A percentile compares a stretch with the other conserved stretches of the same genome.
These are phyloP conservation scores for Fremontodendron californicum DNA, from an alignment of 345 rosid species.

Conservation along the genomic window DNA sequence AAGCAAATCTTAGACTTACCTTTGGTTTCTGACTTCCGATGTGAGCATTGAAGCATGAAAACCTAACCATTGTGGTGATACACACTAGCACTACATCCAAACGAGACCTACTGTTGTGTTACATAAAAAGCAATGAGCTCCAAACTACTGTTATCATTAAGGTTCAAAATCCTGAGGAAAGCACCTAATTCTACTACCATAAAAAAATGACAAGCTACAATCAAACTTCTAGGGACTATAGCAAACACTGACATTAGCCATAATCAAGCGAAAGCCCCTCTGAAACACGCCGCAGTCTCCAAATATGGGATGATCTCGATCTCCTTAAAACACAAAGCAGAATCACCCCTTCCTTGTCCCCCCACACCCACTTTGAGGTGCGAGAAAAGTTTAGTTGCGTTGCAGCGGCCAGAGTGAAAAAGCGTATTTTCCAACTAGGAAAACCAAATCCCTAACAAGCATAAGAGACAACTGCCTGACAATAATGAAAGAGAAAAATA, in stretches of 20 bases:
- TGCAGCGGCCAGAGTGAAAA: constrained; percentile 99
- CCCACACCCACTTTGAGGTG: constrained; percentile 97
- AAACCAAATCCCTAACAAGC: constrained; percentile 36
- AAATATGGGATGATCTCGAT: constrained; percentile 74
- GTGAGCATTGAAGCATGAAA: constrained; percentile 79
- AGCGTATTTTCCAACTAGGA: constrained; percentile 41
- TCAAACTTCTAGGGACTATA: constrained; percentile 26
- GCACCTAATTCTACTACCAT: constrained; percentile 19
- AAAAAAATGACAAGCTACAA: constrained; percentile 15
- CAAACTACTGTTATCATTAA: constrained; percentile 18
- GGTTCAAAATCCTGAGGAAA: constrained; percentile 28
- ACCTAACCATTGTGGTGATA: constrained; percentile 63
- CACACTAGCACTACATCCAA: constrained; percentile 37
- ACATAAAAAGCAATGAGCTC: constrained; percentile 14
- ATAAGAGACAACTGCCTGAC: constrained; percentile 40
- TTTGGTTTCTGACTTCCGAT: constrained; percentile 48
- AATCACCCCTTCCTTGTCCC: constrained; percentile 48
- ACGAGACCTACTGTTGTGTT: constrained; percentile 10
- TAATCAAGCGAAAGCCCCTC: constrained; percentile 89
- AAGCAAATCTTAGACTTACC: constrained; percentile 38
- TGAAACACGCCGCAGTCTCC: constrained; percentile 89
- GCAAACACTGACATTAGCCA: constrained; percentile 58
- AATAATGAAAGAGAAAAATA: not conserved
- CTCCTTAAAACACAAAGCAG: constrained; percentile 60
- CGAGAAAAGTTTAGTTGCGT: constrained; percentile 60